Evolutionary conservation across 768 basidiomycete genomes (phyloP).

Genomic region (Rhizopogon rudus): DNA sequence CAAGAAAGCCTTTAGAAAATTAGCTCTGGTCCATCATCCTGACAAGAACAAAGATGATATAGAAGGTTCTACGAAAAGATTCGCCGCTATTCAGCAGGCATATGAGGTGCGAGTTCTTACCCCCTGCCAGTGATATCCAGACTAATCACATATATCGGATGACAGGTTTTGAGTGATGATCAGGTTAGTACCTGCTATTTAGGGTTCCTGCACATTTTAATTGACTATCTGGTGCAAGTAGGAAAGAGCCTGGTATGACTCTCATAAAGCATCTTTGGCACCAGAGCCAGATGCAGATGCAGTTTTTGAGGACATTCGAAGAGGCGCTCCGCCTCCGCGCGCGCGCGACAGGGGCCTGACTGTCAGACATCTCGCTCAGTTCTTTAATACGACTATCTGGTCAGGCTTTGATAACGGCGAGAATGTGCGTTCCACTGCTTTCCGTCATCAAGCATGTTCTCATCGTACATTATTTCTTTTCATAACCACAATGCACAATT

Average conservation of each 20-base stretch:
- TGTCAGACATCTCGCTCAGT: slow-evolving; percentile 73
- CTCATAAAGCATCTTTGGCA: slow-evolving; percentile 74
- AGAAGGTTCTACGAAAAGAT: slow-evolving; percentile 82
- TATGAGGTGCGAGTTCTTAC: slow-evolving; percentile 65
- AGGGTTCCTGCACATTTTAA: not conserved
- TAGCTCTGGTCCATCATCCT: slow-evolving; percentile 83
- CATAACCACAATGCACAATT: not conserved
- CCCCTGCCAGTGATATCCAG: not conserved
- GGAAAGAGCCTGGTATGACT: slow-evolving; percentile 99
- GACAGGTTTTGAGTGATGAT: slow-evolving; percentile 86
- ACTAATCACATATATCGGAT: not conserved
- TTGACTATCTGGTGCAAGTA: slow-evolving; percentile 36
- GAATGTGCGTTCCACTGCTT: slow-evolving; percentile 37
- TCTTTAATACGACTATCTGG: slow-evolving; percentile 76
- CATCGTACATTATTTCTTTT: not conserved
- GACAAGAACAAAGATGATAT: slow-evolving; percentile 84
- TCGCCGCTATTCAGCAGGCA: slow-evolving; percentile 87
- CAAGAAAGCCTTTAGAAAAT: slow-evolving; percentile 77
- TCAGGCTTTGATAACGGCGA: slow-evolving; percentile 56
- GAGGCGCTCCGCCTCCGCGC: slow-evolving; percentile 53
- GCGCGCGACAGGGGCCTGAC: slow-evolving; percentile 71
- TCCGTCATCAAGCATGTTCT: not conserved
- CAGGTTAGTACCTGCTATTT: slow-evolving; percentile 53
- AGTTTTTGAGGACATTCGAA: slow-evolving; percentile 81
- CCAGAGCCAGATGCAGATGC: slow-evolving; percentile 81